phyloP scores from a whole-genome alignment of 768 basidiomycete species.

The Hydnomerulius pinastri region DNA sequence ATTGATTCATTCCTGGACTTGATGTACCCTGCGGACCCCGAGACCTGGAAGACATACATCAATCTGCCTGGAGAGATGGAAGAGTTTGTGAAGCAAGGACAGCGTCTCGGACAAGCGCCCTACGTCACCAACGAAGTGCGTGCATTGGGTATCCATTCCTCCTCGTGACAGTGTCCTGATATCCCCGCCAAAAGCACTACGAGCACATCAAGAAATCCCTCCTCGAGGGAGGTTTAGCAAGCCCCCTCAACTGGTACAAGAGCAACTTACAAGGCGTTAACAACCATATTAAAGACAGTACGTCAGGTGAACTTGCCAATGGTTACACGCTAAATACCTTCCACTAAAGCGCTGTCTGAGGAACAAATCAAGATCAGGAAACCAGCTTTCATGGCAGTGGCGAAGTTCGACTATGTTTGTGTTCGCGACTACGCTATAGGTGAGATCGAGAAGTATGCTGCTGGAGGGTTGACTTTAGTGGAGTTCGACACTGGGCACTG shows the following conservation, averaged over 20 bases:
- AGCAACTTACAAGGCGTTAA: conserved; percentile 30
- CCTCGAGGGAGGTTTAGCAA: conserved; percentile 32
- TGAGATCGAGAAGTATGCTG: conserved; percentile 28
- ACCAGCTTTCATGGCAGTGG: conserved; percentile 41
- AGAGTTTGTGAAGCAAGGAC: conserved; percentile 26
- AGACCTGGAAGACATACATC: conserved; percentile 37
- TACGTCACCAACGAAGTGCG: conserved; percentile 38
- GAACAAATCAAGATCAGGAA: conserved; percentile 30
- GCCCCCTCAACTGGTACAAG: conserved; percentile 42
- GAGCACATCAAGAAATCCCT: conserved; percentile 30
- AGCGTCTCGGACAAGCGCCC: conserved; percentile 21
- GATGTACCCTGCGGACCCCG: conserved; percentile 35
- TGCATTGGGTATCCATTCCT: background rate
- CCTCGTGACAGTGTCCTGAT: background rate
- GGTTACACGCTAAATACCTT: background rate
- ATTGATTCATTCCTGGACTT: conserved; percentile 42
- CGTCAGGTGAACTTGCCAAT: background rate
- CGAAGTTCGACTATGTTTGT: conserved; percentile 37
- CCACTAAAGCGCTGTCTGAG: conserved; percentile 20
- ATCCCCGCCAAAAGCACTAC: conserved; percentile 33
- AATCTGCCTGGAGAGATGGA: conserved; percentile 37
- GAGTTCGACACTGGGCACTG: conserved; percentile 43
- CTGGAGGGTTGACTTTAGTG: conserved; percentile 28
- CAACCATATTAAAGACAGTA: conserved; percentile 30
- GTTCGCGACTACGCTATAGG: conserved; percentile 23